Conservation (phyloP, 441 rosid species). For the Gossypium laxum region DNA sequence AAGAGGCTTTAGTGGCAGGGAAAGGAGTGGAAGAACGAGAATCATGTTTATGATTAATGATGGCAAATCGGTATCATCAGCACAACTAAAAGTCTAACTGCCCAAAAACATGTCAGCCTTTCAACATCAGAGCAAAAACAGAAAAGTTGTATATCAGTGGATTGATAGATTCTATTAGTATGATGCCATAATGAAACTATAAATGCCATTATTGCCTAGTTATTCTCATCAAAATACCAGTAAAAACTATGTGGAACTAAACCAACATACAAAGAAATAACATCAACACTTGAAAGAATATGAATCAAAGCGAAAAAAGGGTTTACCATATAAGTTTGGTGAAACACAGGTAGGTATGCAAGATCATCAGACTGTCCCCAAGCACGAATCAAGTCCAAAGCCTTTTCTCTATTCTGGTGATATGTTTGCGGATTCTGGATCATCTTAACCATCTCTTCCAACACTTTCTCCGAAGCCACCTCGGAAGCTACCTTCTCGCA, state of each 20-base stretch:
- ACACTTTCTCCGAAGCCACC: constrained; percentile 66
- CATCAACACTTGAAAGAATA: not conserved
- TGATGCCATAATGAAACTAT: not conserved
- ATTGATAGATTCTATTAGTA: not conserved
- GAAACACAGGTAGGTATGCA: constrained; percentile 68
- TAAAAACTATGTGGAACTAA: not conserved
- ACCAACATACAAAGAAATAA: not conserved
- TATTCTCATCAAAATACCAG: not conserved
- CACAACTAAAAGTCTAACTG: not conserved
- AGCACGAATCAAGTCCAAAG: constrained; percentile 59
- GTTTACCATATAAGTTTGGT: constrained; percentile 51
- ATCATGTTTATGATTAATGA: not conserved
- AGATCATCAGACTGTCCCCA: constrained; percentile 83
- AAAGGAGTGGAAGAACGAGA: not conserved
- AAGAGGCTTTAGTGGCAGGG: not conserved
- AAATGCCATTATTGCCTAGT: not conserved
- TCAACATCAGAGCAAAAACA: not conserved
- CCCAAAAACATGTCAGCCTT: not conserved
- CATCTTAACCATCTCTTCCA: constrained; percentile 86
- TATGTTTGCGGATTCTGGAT: constrained; percentile 50
- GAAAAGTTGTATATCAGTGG: not conserved
- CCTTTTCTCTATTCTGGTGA: constrained; percentile 42
- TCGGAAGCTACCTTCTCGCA: constrained; percentile 79
- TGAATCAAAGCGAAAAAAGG: not conserved
- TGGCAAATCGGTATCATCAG: not conserved